Base-by-base conservation (phyloP, 208 protist species). In the Wallacemonas sp. region DNA sequence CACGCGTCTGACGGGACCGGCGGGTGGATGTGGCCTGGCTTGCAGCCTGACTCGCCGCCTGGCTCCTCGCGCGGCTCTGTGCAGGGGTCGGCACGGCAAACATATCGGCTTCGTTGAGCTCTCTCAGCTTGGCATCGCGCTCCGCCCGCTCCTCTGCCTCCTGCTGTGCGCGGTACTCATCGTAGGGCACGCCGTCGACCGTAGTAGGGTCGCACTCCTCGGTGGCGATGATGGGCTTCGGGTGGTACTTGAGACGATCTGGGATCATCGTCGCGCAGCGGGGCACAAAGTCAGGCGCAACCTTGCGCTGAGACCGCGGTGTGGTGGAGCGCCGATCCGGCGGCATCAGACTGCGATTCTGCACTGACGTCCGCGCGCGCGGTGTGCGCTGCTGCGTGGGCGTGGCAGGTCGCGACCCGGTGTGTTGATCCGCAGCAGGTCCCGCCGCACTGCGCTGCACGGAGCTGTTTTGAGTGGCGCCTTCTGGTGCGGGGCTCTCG, bases 171-270 rank as follows among this genome's bases (percentile, higher is more conserved):
- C 51, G 24, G 51, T 58, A 58, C 15, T 41, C 51, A 14, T 33
- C 51, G 51, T 58, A 58, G 17, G 51, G 51, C 0, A 58, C 24
- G 31, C 51, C 30, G 41, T 58, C 51, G n/a, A 58, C 51, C 15
- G 51, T 58, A 11, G 51, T 58, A 5, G 51, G 51, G 30, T 58
- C 51, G 51, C 51, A 58, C 28, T 62, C 56, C 2, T 62, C 56
- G 6, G 34, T 62, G 19, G 56, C 56, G 15, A 39, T 19, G 22
- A 58, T 58, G 17, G 56, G 56, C 38, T 76, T 76, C 24, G 79
- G 75, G 2, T 76, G 70, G 70, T 86, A 86, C 71, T 82, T 84
- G 59, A 72, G 74, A 15, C 80, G 80, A 21, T 83, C 78, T 17
- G 84, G 84, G 19, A 91, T 80, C 6, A 70, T 45, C 54, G 72